These are phyloP conservation scores for Quercus lobata DNA, from an alignment of 331 rosid genomes.

Conservation along the genomic window DNA sequence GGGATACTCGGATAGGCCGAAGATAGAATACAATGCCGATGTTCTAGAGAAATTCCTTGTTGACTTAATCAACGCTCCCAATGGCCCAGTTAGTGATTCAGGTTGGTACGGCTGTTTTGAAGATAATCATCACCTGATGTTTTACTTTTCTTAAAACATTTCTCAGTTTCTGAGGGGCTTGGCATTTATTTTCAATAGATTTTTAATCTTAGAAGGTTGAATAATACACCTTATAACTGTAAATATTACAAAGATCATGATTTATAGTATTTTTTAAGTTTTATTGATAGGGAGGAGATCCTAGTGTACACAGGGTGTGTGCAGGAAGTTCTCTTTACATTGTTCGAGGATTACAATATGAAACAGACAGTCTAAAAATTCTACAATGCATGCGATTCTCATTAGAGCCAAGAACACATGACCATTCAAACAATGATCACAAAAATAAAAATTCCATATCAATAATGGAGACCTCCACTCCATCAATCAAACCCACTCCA, in stretches of 20 bases:
- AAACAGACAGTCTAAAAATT: no score
- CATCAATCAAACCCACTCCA: no score
- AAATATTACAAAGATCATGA: not conserved
- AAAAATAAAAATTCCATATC: no score
- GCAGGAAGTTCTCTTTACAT: no score
- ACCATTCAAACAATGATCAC: no score
- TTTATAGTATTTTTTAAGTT: not conserved
- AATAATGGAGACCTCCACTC: no score
- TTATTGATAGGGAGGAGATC: no score
- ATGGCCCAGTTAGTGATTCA: slow-evolving; percentile 61
- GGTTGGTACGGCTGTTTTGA: slow-evolving; percentile 36
- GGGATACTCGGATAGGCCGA: slow-evolving; percentile 89
- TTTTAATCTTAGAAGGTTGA: not conserved
- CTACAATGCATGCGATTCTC: no score
- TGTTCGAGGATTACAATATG: no score
- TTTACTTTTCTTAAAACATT: not conserved
- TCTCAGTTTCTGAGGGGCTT: not conserved
- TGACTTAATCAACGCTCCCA: slow-evolving; percentile 74
- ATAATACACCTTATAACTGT: not conserved
- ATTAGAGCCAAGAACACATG: no score
- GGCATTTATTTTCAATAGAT: not conserved
- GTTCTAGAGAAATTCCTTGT: slow-evolving; percentile 79
- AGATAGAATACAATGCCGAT: slow-evolving; percentile 80
- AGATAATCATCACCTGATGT: not conserved
- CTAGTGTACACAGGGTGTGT: no score